A percentile compares a stretch with the other conserved stretches of the same genome.
Conservation (phyloP, 345 rosid genomes). For the Populus ilicifolia region DNA sequence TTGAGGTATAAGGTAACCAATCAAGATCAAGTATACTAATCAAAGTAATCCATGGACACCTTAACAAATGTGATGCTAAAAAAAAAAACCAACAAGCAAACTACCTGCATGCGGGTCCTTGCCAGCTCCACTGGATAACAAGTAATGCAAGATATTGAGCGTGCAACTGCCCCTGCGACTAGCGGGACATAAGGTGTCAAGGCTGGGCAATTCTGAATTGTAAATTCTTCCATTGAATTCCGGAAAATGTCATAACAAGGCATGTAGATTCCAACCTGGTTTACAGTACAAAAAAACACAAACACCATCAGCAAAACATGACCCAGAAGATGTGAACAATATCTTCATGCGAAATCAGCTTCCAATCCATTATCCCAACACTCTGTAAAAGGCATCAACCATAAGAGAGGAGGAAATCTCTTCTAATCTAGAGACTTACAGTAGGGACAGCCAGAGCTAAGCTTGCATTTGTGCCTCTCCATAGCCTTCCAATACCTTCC, state of each 20-base stretch:
- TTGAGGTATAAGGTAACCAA: background rate
- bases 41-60: background rate
- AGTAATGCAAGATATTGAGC: constrained; percentile 80
- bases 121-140: constrained; percentile 97
- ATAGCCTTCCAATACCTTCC: constrained; percentile 80
- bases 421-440: constrained; percentile 35
- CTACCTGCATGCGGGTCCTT: constrained; percentile 96
- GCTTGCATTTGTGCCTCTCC: constrained; percentile 98
- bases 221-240: constrained; percentile 55
- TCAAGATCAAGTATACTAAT: too few relatives aligned
- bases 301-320: background rate
- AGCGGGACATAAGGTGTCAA: constrained; percentile 54
- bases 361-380: background rate
- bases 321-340: background rate
- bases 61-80: background rate
- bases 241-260: constrained; percentile 89
- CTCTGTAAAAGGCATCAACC: too few relatives aligned
- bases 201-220: constrained; percentile 44
- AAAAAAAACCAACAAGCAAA: background rate
- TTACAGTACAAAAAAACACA: constrained; percentile 2
- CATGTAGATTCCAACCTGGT: constrained; percentile 89
- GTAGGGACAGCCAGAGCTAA: constrained; percentile 90
- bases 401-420: background rate
- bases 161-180: constrained; percentile 73
- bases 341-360: background rate